Percentiles rank a stretch among this genome's conserved stretches.
phyloP scores from a whole-genome alignment of 306 rosid genomes.

The Dalbergia cultrata region DNA sequence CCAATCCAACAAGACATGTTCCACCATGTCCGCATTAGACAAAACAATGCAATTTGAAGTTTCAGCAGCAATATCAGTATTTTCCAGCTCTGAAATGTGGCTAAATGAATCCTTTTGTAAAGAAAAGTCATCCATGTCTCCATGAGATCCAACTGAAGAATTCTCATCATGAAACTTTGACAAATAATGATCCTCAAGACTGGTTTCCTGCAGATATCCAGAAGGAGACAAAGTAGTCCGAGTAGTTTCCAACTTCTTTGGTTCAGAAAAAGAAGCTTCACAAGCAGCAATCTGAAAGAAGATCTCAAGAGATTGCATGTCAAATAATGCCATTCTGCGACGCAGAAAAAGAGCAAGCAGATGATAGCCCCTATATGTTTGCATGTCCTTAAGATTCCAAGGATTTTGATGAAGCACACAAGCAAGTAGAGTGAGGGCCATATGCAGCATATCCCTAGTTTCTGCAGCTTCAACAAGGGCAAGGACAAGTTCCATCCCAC shows the following conservation, averaged over 20 bases:
- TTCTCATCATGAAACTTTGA: slow-evolving; percentile 85
- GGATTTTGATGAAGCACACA: slow-evolving; percentile 95
- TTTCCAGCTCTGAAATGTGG: slow-evolving; percentile 96
- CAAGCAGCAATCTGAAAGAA: slow-evolving; percentile 99
- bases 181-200: slow-evolving; percentile 79
- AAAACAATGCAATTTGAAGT: slow-evolving; percentile 97
- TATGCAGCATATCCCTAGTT: slow-evolving; percentile 96
- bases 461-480: slow-evolving; percentile 96
- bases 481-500: slow-evolving; percentile 93
- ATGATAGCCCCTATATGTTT: slow-evolving; percentile 95
- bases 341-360: slow-evolving; percentile 94
- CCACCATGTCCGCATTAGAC: slow-evolving; percentile 99
- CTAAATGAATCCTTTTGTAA: slow-evolving; percentile 90
- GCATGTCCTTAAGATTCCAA: slow-evolving; percentile 94
- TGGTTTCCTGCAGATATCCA: slow-evolving; percentile 67
- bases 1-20: slow-evolving; percentile 99
- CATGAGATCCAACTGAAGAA: slow-evolving; percentile 93
- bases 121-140: slow-evolving; percentile 92
- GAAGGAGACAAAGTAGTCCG: slow-evolving; percentile 66
- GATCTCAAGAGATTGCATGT: slow-evolving; percentile 96
- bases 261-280: slow-evolving; percentile 99
- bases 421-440: slow-evolving; percentile 91
- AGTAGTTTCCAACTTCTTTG: slow-evolving; percentile 73
- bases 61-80: slow-evolving; percentile 77
- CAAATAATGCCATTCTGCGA: slow-evolving; percentile 87